Evolutionary conservation across 179 eudicot species (phyloP), one percentile per base, ranked within the genome.

Genomic region (Drosera spatulata): DNA sequence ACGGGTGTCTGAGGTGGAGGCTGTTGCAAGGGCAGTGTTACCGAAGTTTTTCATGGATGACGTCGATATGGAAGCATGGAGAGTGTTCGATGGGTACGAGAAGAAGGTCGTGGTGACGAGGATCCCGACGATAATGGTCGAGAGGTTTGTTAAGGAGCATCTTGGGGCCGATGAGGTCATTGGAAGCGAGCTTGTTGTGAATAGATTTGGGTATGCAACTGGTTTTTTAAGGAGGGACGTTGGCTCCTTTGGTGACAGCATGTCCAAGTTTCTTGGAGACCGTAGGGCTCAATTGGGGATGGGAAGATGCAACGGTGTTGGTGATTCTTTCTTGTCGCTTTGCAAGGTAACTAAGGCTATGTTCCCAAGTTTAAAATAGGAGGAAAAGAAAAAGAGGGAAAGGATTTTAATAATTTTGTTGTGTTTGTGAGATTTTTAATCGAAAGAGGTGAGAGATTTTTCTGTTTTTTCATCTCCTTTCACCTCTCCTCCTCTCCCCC

Each of bases 21-120:
- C 99, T 5, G 99, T 84, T 61, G 87, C 99, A 0, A 70, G 96
- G 53, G 99, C 99, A 0, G 99, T 93, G 2, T 65, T 93, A 65
- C 97, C 99, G 0, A 93, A 93, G 85, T 93, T 93, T 52, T 89
- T 75, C 64, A 77, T 77, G 79, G 97, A 86, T 58, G 95, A 84
- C 33, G 33, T 86, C 7, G 79, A 89, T 52, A 71, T 89, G 81
- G 91, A 85, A 61, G 85, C 90, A 3, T 93, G 90, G 91, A 77
- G 73, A 61, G 69, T 72, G 41, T 89, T 86, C 66, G 78, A 84
- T 40, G 59, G 72, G 38, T 77, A 71, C 51, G 88, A 77, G 52
- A 93, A 79, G 72, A 79, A 77, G 45, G 85, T 89, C 1, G 95
- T 89, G 69, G 93, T 86, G 72, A 86, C 86, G 9, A 82, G 70